A percentile compares a stretch with the other conserved stretches of the same genome.
Evolutionary conservation across 108 stramenopile genomes (phyloP).

Genomic region (Schizochytrium sp.): DNA sequence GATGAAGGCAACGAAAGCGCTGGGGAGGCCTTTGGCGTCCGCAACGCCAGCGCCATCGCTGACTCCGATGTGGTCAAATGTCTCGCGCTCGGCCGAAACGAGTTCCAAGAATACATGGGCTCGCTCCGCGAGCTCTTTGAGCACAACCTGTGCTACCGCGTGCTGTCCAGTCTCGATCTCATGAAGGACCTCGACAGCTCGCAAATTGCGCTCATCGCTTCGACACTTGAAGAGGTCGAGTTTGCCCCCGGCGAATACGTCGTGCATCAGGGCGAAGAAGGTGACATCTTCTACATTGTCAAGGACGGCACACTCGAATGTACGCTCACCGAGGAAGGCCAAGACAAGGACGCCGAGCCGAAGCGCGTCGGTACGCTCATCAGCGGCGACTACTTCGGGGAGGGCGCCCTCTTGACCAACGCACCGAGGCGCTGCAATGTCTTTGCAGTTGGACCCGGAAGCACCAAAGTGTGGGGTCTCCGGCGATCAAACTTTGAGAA

Average conservation of each 20-base stretch:
- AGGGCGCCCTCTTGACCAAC: slow-evolving; percentile 86
- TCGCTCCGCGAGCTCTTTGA: neutral
- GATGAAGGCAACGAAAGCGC: neutral
- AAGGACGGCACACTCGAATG: neutral
- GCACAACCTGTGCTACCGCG: neutral
- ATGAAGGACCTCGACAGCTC: neutral
- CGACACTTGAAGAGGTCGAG: neutral
- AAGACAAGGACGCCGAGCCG: neutral
- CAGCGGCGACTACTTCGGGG: slow-evolving; percentile 84
- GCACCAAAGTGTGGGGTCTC: neutral
- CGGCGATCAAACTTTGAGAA: neutral
- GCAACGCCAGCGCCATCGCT: neutral
- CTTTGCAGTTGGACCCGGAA: neutral
- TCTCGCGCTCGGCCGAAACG: neutral
- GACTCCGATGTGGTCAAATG: neutral
- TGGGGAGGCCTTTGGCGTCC: neutral
- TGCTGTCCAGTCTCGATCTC: neutral
- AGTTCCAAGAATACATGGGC: neutral
- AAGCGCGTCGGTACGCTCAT: slow-evolving; percentile 7
- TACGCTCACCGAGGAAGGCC: neutral
- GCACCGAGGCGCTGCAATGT: slow-evolving; percentile 79
- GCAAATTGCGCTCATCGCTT: neutral
- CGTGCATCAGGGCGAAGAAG: slow-evolving; percentile 20
- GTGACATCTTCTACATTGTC: slow-evolving; percentile 28
- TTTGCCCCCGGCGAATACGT: slow-evolving; percentile 24